Evolutionary conservation across 2,329 filamentous ascomycete genomes (phyloP).

Genomic region (Macroventuria anomochaeta): DNA sequence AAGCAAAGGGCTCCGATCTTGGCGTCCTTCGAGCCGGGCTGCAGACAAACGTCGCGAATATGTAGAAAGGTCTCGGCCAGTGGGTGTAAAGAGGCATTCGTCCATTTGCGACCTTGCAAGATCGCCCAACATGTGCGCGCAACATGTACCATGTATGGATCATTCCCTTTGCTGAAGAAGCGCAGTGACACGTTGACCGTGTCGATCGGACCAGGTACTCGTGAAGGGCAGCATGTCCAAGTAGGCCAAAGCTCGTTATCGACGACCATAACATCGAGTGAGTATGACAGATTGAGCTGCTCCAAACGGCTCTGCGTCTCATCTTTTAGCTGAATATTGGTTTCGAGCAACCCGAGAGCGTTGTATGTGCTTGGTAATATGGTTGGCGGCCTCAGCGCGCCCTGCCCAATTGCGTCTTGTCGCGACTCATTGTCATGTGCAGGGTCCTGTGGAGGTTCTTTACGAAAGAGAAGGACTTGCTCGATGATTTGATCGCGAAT

Average conservation of each 20-base stretch:
- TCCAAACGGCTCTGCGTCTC: conserved; percentile 1
- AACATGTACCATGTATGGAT: conserved; percentile 15
- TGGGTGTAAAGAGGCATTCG: conserved; percentile 4
- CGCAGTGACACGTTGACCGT: conserved; percentile 5
- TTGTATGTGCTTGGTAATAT: conserved; percentile 3
- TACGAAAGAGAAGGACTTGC: not conserved
- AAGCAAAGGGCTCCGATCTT: not conserved
- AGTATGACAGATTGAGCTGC: not conserved
- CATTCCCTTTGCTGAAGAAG: conserved; percentile 11
- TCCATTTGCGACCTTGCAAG: conserved; percentile 11
- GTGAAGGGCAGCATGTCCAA: conserved; percentile 14
- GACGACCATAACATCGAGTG: conserved; percentile 13
- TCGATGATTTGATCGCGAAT: conserved; percentile 15
- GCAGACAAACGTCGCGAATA: conserved; percentile 3
- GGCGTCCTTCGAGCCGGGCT: not conserved
- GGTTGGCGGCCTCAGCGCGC: not conserved
- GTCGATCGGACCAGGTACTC: not conserved
- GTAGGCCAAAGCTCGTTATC: conserved; percentile 15
- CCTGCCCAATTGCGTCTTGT: not conserved
- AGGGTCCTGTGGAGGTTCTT: conserved; percentile 3
- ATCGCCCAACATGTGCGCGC: conserved; percentile 11
- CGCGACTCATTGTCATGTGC: not conserved
- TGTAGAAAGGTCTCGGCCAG: conserved; percentile 8
- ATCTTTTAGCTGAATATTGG: conserved; percentile 3
- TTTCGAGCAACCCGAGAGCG: conserved; percentile 2